These are phyloP conservation scores for Kernera saxatilis DNA, from an alignment of 345 rosid genomes.

Conservation along the genomic window DNA sequence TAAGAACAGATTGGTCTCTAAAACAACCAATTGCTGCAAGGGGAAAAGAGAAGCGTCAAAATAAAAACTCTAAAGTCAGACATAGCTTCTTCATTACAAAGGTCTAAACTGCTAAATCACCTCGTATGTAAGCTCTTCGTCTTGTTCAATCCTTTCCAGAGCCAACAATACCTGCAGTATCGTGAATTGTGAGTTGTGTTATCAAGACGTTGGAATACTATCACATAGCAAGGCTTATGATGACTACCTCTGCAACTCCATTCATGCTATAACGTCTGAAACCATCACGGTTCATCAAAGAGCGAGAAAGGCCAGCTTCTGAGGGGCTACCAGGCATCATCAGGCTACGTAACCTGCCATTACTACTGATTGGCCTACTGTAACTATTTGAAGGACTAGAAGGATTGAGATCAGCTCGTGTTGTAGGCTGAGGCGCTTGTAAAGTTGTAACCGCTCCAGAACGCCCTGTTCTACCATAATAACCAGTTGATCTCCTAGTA, in stretches of 20 bases:
- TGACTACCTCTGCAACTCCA: slow-evolving; percentile 85
- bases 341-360: slow-evolving; percentile 32
- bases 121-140: slow-evolving; percentile 77
- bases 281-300: slow-evolving; percentile 47
- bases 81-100: slow-evolving; percentile 4
- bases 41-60: not conserved
- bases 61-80: not conserved
- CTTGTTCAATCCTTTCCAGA: slow-evolving; percentile 83
- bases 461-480: slow-evolving; percentile 42
- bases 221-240: not conserved
- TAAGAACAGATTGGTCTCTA: slow-evolving; percentile 74
- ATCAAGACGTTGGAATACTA: not conserved
- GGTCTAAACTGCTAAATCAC: slow-evolving; percentile 30
- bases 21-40: slow-evolving; percentile 79
- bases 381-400: slow-evolving; percentile 31
- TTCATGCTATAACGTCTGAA: slow-evolving; percentile 60
- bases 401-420: slow-evolving; percentile 36
- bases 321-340: slow-evolving; percentile 48
- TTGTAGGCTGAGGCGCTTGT: slow-evolving; percentile 38
- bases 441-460: slow-evolving; percentile 33
- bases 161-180: slow-evolving; percentile 64
- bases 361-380: slow-evolving; percentile 28
- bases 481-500: slow-evolving; percentile 47
- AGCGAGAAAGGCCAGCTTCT: slow-evolving; percentile 38
- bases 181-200: not conserved